Conservation (phyloP, 1,284 basidiomycete species). For the Irpex sp. region DNA sequence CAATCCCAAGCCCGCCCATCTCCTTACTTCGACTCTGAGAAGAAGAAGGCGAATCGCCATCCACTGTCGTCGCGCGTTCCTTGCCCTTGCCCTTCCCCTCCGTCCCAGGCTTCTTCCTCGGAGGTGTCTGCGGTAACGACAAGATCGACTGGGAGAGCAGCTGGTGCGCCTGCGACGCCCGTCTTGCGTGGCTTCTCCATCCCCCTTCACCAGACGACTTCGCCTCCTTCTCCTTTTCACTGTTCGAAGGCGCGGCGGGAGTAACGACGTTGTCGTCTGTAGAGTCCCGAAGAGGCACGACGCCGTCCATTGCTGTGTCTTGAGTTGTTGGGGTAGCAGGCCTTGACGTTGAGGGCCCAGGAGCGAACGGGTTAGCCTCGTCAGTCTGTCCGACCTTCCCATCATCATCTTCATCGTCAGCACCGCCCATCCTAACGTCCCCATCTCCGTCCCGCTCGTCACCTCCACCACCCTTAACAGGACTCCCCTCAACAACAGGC, state of each 20-base stretch:
- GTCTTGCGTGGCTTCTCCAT: slow-evolving; percentile 36
- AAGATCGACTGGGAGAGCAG: slow-evolving; percentile 52
- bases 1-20: slow-evolving; percentile 5
- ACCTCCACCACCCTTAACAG: slow-evolving; percentile 25
- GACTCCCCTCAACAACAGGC: slow-evolving; percentile 35
- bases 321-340: not conserved
- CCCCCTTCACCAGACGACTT: not conserved
- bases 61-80: slow-evolving; percentile 26
- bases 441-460: not conserved
- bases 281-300: not conserved
- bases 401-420: not conserved
- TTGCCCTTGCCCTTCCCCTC: slow-evolving; percentile 25
- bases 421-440: slow-evolving; percentile 1
- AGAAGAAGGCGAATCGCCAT: slow-evolving; percentile 3
- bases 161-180: slow-evolving; percentile 54
- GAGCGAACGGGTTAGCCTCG: not conserved
- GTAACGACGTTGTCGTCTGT: slow-evolving; percentile 19
- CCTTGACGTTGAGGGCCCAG: not conserved
- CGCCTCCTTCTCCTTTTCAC: slow-evolving; percentile 7
- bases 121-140: slow-evolving; percentile 35
- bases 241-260: not conserved
- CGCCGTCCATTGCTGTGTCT: not conserved
- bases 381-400: not conserved
- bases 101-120: slow-evolving; percentile 31
- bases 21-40: too few species aligned